Evolutionary conservation across 306 rosid genomes (phyloP), one percentile per base, ranked within the genome.

Genomic region (Crataegus laevigata): DNA sequence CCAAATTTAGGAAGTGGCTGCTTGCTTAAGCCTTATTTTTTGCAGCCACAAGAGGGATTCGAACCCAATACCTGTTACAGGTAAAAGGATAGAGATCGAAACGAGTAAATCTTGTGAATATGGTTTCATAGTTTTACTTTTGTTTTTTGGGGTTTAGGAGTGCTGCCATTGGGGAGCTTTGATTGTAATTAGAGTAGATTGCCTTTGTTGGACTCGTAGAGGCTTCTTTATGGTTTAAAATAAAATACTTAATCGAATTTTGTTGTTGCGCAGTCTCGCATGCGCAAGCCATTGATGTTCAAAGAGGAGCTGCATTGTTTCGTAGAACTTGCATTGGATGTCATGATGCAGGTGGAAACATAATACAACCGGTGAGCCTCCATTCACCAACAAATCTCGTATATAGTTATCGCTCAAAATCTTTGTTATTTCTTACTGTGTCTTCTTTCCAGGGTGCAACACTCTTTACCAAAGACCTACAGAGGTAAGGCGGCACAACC

Each of bases 281-380:
- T 72, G 96, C 86, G 24, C 90, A 91, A 82, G 81, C 90, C 79
- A 32, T 88, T 25, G 91, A 91, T 34, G 76, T 93, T 75, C 91
- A 88, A 77, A 87, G 82, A 89, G 98, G 98, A 73, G 85, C 80
- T 28, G 61, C 93, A 24, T 84, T 91, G 80, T 94, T 94, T 76
- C 13, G 79, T 29, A 92, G 71, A 83, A 61, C 90, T 75, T 94
- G 98, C 90, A 91, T 94, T 68, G 98, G 98, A 60, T 94, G 97
- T 75, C 97, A 94, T 57, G 94, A 71, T 79, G 88, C 77, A 17
- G 98, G 98, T 36, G 97, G 98, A 81, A 94, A 94, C 87, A 84
- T 91, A 78, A 82, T 91, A 74, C 97, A 91, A 82, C 97, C 98
- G 2, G 97, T 91, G 72, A 87, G 89, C 75, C 68, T 81, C 75